Percentiles rank a stretch among this genome's conserved stretches.
Evolutionary conservation across 805 yeast species (phyloP).

Genomic region (Cyberlindnera samutprakarnensis): DNA sequence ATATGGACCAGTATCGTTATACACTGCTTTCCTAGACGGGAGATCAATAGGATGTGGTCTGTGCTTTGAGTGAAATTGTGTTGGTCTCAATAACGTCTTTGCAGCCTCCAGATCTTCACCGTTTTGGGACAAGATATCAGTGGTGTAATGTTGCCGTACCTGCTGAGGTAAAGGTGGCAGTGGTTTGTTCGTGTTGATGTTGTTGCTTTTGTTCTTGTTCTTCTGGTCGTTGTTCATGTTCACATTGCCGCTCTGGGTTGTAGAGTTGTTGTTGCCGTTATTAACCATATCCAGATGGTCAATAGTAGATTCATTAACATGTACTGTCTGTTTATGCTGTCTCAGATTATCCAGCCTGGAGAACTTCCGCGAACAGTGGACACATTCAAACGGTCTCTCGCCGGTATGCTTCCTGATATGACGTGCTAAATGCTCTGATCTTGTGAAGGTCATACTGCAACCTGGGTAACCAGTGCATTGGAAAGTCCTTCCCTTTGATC

Average conservation of each 20-base stretch:
- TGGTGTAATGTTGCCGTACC: conserved; percentile 1
- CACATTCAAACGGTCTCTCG: conserved; percentile 86
- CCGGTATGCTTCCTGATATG: conserved; percentile 94
- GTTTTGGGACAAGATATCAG: conserved; percentile 1
- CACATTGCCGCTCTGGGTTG: neutral
- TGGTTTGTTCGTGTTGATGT: neutral
- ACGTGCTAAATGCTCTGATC: conserved; percentile 88
- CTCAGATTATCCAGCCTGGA: conserved; percentile 81
- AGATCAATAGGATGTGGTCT: conserved; percentile 21
- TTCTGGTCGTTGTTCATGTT: neutral
- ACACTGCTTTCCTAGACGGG: conserved; percentile 7
- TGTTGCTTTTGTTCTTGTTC: neutral
- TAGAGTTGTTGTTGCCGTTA: neutral
- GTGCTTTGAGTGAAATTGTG: conserved; percentile 21
- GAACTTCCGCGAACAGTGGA: conserved; percentile 71
- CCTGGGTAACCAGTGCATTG: conserved; percentile 83
- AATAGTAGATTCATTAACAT: conserved; percentile 30
- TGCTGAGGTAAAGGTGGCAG: conserved; percentile 3
- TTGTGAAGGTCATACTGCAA: conserved; percentile 81
- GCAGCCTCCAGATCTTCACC: conserved; percentile 10
- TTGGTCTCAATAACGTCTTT: conserved; percentile 14
- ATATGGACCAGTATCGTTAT: conserved; percentile 17
- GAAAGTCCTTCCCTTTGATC: conserved; percentile 58
- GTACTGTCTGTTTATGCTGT: conserved; percentile 87
- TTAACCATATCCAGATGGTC: neutral